Evolutionary conservation across 345 rosid genomes (phyloP).

Genomic region (Rhodamnia argentea): DNA sequence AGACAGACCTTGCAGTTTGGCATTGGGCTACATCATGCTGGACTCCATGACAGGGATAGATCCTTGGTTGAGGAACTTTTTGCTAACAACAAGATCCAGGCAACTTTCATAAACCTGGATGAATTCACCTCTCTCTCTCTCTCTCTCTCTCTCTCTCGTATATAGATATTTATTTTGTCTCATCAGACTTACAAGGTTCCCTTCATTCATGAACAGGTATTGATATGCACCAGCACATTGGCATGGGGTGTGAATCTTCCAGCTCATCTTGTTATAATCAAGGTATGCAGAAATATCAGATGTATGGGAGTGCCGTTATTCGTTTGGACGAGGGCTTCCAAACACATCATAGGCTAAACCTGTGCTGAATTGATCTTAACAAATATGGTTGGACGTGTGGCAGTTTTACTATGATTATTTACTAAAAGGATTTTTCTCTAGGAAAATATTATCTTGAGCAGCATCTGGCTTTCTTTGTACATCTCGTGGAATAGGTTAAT

Average conservation of each 20-base stretch:
- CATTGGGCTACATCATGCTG: constrained; percentile 96
- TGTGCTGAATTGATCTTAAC: background rate
- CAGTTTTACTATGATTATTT: background rate
- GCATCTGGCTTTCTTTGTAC: background rate
- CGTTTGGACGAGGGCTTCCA: no score
- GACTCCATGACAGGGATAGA: constrained; percentile 89
- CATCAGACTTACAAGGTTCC: background rate
- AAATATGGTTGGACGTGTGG: background rate
- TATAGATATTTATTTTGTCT: background rate
- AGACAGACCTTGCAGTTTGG: constrained; percentile 96
- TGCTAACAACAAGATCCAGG: constrained; percentile 96
- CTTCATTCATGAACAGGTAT: constrained; percentile 33
- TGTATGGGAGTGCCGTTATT: background rate
- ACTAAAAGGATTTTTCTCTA: background rate
- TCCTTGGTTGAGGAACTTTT: constrained; percentile 94
- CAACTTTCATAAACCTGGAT: constrained; percentile 13
- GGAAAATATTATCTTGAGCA: background rate
- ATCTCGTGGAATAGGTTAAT: background rate
- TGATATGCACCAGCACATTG: constrained; percentile 92
- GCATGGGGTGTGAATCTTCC: constrained; percentile 99
- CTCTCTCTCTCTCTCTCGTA: background rate
- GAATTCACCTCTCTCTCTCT: background rate
- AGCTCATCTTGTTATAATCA: constrained; percentile 93
- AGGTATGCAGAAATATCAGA: constrained; percentile 34
- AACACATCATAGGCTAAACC: no score